Conservation (phyloP, 164 flowering plant genomes). For the Aristolochia contorta region DNA sequence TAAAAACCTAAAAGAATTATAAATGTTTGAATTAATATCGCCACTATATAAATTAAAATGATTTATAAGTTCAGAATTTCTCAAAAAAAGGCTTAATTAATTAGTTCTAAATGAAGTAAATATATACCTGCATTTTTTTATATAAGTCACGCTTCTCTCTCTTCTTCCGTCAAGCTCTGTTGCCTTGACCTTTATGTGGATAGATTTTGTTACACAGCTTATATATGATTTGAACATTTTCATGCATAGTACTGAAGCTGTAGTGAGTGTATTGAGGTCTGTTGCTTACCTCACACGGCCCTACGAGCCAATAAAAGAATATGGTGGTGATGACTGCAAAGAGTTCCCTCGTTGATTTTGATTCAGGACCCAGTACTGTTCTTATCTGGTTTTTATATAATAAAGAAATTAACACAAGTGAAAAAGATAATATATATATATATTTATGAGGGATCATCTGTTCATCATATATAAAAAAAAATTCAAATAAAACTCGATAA, state of each 20-base stretch:
- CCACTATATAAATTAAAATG: not conserved
- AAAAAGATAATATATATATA: too few species aligned
- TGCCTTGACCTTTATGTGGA: slow-evolving; percentile 50
- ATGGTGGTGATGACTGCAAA: slow-evolving; percentile 63
- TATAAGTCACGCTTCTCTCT: slow-evolving; percentile 66
- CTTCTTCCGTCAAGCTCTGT: slow-evolving; percentile 54
- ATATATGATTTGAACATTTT: not conserved
- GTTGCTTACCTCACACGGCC: slow-evolving; percentile 60
- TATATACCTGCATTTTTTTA: slow-evolving; percentile 85
- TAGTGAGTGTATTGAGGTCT: not conserved
- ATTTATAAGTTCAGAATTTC: too few species aligned
- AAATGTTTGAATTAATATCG: not conserved
- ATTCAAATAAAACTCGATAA: not conserved
- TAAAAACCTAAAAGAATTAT: slow-evolving; percentile 54
- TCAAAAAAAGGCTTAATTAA: not conserved
- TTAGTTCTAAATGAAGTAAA: not conserved
- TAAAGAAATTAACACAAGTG: not conserved
- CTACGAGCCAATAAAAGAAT: slow-evolving; percentile 76
- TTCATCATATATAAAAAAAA: not conserved
- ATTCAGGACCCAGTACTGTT: slow-evolving; percentile 34
- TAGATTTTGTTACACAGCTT: not conserved
- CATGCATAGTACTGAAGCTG: not conserved
- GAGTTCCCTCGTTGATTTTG: slow-evolving; percentile 52
- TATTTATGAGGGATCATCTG: not conserved
- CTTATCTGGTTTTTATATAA: slow-evolving; percentile 36